Base-by-base conservation (phyloP, 2,329 filamentous ascomycete species). In the Claviceps sp. region DNA sequence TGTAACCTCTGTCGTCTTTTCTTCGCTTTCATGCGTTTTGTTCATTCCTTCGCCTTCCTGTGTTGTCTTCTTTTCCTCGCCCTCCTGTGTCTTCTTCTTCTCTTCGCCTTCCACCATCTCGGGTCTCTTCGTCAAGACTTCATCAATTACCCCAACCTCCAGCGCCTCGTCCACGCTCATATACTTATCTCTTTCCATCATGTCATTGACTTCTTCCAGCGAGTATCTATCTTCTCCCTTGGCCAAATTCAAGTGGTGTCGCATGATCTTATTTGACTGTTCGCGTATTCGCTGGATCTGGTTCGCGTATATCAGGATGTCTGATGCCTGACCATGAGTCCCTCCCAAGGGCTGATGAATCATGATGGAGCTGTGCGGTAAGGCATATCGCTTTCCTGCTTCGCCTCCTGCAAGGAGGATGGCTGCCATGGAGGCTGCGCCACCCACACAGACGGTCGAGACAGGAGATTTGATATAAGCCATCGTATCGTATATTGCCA, bases 401-500 rank as follows among this genome's bases (percentile, higher is more conserved):
- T 88, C 80, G 20, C 94, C 93, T 46, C 91, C 93, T 47, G 86
- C 85, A 1, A 98, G 79, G 1, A 98, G 74, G 23, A 98, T 75
- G 1, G 85, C 88, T 5, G 90, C 93, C 93, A 98, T 98, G 3
- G 86, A 93, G 1, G 93, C 91, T 0, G 94, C 93, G 61, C 94
- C 88, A 7, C 93, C 93, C 44, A 98, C 80, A 63, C 93, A 97
- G 34, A 98, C 93, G 0, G 93, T 98, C 44, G 86, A 91, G 0
- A 98, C 89, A 1, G 91, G 88, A 2, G 87, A 87, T 54, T 85
- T 83, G 64, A 98, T 97, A 68, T 98, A 98, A 60, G 85, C 83
- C 91, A 98, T 97, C 13, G 93, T 98, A 66, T 98, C 93, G 75
- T 98, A 98, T 62, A 98, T 97, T 26, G 93, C 90, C 54, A 86